phyloP scores from a whole-genome alignment of 371 early-diverging fungal species.

The Blakeslea trispora region DNA sequence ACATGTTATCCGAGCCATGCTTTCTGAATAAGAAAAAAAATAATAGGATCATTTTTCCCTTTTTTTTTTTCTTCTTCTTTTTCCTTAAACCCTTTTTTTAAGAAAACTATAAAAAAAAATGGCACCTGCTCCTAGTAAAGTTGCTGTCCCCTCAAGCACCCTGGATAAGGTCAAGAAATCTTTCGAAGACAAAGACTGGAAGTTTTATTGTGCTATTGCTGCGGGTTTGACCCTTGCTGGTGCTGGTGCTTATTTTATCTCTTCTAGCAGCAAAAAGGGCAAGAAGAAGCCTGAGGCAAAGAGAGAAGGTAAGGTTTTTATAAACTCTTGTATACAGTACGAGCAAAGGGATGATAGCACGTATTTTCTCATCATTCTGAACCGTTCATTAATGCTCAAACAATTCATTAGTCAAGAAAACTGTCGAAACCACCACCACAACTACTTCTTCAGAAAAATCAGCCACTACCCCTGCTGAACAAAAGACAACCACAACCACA shows the following conservation, averaged over 20 bases:
- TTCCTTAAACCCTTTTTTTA: background rate
- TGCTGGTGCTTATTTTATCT: constrained; percentile 68
- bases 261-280: constrained; percentile 25
- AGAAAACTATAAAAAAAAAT: constrained; percentile 2
- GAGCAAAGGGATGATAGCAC: no score
- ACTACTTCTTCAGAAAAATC: constrained; percentile 10
- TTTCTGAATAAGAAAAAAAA: background rate
- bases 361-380: background rate
- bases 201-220: constrained; percentile 71
- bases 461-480: constrained; percentile 16
- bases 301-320: constrained; percentile 22
- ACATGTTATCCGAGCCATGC: no score
- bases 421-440: constrained; percentile 10
- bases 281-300: constrained; percentile 32
- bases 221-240: constrained; percentile 68
- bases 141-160: constrained; percentile 8
- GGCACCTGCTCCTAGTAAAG: constrained; percentile 19
- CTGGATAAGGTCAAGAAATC: constrained; percentile 56
- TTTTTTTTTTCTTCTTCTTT: background rate
- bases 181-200: constrained; percentile 78
- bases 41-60: background rate
- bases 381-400: background rate
- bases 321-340: no score
- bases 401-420: constrained; percentile 1
- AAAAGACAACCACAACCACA: constrained; percentile 15